Conservation (phyloP, 2,329 filamentous ascomycete species). For the Blastomyces silverae region DNA sequence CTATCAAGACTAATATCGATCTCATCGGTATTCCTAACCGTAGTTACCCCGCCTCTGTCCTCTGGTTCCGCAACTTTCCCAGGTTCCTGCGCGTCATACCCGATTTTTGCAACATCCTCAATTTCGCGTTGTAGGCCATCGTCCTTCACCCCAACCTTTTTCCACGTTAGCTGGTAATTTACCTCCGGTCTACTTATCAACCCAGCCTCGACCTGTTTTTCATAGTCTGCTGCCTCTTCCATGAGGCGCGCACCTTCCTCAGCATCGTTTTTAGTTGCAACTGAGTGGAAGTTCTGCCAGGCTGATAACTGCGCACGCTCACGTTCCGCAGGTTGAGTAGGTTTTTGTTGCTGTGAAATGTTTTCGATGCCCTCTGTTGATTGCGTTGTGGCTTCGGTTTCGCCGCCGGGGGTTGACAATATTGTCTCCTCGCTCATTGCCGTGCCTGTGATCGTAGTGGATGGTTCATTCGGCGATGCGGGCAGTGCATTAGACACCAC, state of each 20-base stretch:
- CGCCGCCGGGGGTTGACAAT: neutral
- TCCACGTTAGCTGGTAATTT: slow-evolving; percentile 35
- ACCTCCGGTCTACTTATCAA: slow-evolving; percentile 22
- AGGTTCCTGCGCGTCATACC: slow-evolving; percentile 18
- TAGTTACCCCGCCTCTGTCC: neutral
- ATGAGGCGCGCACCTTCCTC: slow-evolving; percentile 30
- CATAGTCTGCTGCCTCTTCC: slow-evolving; percentile 23
- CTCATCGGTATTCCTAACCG: slow-evolving; percentile 36
- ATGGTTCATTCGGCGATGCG: neutral
- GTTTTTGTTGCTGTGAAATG: neutral
- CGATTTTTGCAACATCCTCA: slow-evolving; percentile 23
- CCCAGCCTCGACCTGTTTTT: slow-evolving; percentile 17
- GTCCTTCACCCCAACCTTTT: slow-evolving; percentile 32
- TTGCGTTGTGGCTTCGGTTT: neutral
- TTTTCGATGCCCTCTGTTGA: neutral
- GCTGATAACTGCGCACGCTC: slow-evolving; percentile 25
- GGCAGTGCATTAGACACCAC: neutral
- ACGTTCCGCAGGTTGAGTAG: slow-evolving; percentile 5
- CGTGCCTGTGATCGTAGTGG: neutral
- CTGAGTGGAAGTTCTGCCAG: slow-evolving; percentile 36
- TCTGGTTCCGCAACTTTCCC: neutral
- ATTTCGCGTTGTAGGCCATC: slow-evolving; percentile 26
- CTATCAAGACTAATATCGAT: slow-evolving; percentile 34
- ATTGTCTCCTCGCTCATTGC: neutral
- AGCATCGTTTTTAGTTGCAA: slow-evolving; percentile 31